Percentiles rank a stretch among this genome's conserved stretches.
Evolutionary conservation across 2,329 filamentous ascomycete genomes (phyloP).

Genomic region (Cladosporium sp.): DNA sequence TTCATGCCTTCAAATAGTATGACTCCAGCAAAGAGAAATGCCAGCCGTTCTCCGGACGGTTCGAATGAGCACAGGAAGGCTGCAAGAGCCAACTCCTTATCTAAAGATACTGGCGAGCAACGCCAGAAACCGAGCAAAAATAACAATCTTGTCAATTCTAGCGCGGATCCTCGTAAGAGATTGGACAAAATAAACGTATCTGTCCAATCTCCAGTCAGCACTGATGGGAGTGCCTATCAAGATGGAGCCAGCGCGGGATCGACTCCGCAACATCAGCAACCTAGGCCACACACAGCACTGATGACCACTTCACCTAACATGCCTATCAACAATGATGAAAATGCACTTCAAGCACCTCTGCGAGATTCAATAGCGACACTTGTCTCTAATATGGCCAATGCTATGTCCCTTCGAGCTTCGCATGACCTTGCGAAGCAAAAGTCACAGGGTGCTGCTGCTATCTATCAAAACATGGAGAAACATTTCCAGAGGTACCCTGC

Average conservation of each 20-base stretch:
- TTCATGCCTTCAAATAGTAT: neutral
- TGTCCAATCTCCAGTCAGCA: neutral
- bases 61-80: neutral
- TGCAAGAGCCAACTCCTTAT: neutral
- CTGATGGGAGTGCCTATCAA: conserved; percentile 6
- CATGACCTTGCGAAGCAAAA: neutral
- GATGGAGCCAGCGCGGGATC: conserved; percentile 8
- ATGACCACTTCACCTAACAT: neutral
- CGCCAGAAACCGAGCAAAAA: neutral
- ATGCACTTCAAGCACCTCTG: neutral
- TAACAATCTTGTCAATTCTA: neutral
- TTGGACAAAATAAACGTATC: neutral
- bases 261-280: neutral
- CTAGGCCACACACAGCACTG: neutral
- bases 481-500: neutral
- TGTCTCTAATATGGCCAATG: neutral
- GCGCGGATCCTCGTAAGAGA: conserved; percentile 1
- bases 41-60: conserved; percentile 5
- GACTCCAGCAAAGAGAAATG: neutral
- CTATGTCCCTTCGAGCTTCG: neutral
- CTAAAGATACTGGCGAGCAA: neutral
- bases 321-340: neutral
- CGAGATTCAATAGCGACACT: neutral
- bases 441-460: neutral
- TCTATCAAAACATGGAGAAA: neutral